Evolutionary conservation across 139 green algal species (phyloP).

Genomic region (Penium margaritaceum): DNA sequence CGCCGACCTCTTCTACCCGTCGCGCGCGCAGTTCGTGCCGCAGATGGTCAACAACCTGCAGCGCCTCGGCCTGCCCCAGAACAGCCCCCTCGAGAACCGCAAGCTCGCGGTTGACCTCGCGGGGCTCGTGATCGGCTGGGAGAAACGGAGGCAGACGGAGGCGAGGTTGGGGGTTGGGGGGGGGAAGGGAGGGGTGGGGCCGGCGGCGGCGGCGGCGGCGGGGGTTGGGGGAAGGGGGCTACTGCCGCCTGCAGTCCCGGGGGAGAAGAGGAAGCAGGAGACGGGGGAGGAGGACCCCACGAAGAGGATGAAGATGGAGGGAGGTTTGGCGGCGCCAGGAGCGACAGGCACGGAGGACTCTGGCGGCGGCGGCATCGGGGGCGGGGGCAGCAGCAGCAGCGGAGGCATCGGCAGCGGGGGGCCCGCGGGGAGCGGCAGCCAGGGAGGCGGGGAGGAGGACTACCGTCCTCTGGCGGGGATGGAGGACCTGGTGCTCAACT

Average conservation of each 20-base stretch:
- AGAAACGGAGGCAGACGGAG: conserved; percentile 47
- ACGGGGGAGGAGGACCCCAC: not conserved
- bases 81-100: conserved; percentile 67
- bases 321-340: not conserved
- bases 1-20: conserved; percentile 72
- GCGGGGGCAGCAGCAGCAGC: conserved; percentile 5
- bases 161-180: not conserved
- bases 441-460: conserved; percentile 47
- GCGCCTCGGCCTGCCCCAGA: conserved; percentile 60
- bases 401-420: not conserved
- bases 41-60: conserved; percentile 81
- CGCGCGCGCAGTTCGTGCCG: conserved; percentile 69
- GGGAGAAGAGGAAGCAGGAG: too few species aligned
- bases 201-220: not conserved
- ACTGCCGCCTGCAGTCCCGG: too few species aligned
- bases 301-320: conserved; percentile 18
- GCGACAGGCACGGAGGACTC: not conserved
- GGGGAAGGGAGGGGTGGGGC: not conserved
- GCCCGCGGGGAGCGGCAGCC: too few species aligned
- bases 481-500: conserved; percentile 78
- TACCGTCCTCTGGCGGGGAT: conserved; percentile 56
- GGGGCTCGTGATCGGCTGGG: conserved; percentile 79
- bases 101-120: conserved; percentile 82
- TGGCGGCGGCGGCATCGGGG: not conserved
- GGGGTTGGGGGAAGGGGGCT: not conserved